Evolutionary conservation across 495 filamentous ascomycete species (phyloP).

Genomic region (Astrothelium macrocarpum): DNA sequence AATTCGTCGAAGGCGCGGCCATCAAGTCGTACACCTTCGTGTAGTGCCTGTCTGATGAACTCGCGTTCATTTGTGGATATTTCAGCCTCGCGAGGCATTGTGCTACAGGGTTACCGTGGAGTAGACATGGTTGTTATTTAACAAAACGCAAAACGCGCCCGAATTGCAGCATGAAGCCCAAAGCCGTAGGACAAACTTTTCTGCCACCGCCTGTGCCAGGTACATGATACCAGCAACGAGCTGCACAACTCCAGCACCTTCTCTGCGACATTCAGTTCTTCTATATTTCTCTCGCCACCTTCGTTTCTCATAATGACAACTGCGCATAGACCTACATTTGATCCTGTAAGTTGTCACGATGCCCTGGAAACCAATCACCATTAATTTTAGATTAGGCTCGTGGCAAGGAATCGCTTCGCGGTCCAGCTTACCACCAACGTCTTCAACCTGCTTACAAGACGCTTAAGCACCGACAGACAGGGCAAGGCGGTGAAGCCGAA

Average conservation of each 20-base stretch:
- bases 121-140: neutral
- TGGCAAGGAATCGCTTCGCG: slow-evolving; percentile 89
- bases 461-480: slow-evolving; percentile 82
- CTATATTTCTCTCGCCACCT: neutral
- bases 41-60: slow-evolving; percentile 37
- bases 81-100: slow-evolving; percentile 79
- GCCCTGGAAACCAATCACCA: slow-evolving; percentile 15
- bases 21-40: slow-evolving; percentile 71
- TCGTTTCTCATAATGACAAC: slow-evolving; percentile 26
- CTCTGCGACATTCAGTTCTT: neutral
- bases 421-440: slow-evolving; percentile 92
- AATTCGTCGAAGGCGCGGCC: slow-evolving; percentile 69
- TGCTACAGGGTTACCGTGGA: slow-evolving; percentile 9
- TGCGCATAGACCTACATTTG: slow-evolving; percentile 83
- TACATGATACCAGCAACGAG: too few species aligned
- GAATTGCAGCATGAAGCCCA: neutral
- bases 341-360: slow-evolving; percentile 50
- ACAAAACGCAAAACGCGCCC: neutral
- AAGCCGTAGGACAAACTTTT: neutral
- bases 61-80: slow-evolving; percentile 35
- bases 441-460: slow-evolving; percentile 86
- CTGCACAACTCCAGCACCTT: too few species aligned
- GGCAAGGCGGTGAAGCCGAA: slow-evolving; percentile 82
- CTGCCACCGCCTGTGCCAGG: neutral
- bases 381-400: slow-evolving; percentile 50